Base-by-base conservation (phyloP, 345 rosid genomes). In the Dipteronia sinensis region DNA sequence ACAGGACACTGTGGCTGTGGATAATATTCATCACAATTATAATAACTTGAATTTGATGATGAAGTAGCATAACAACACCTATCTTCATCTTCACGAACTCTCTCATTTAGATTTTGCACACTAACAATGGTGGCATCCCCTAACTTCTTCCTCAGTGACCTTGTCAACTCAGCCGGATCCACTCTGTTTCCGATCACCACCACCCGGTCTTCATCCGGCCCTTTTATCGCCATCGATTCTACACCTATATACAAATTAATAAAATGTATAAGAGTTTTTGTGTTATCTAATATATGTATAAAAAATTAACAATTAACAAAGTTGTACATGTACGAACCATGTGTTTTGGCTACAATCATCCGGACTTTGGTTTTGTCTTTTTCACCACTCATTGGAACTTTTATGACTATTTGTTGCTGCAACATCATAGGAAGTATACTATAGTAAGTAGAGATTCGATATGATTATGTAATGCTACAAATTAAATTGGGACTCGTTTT, bases 391-490 rank as follows among this genome's bases (percentile, higher is more conserved):
- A 76, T 70, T 53, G 78, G 78, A 64, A 85, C 67, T 42, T 78
- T 78, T 8, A 82, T 56, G 56, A 80, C 81, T 55, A 80, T 72
- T 10, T 66, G 25, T 78, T 82, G 82, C 88, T 85, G 78, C 76
- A 59, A 17, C 31, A 44, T 44, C 6, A 10, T 12, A 61, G 23
- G 23, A 8, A 61, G 23, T 8, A 17, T 4, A 9, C 10, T 10
- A 51, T 49, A 29, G 2, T 47, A 16, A 70, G 11, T 61, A 61
- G 23, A 38, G 4, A 38, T 38, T 38, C 42, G 6, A 38, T 3
- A 38, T 38, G 42, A 3, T 3, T 38, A 1, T 38, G 7, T 38
- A 38, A 27, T 27, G 27, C 1, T 38, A 38, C 2, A 38, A 1
- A 38, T 38, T 27, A 27, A 27, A 1, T 27, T 1, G 27, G 27